Evolutionary conservation across 257 asterid genomes (phyloP).

Genomic region (Fraxinus quadrangulata): DNA sequence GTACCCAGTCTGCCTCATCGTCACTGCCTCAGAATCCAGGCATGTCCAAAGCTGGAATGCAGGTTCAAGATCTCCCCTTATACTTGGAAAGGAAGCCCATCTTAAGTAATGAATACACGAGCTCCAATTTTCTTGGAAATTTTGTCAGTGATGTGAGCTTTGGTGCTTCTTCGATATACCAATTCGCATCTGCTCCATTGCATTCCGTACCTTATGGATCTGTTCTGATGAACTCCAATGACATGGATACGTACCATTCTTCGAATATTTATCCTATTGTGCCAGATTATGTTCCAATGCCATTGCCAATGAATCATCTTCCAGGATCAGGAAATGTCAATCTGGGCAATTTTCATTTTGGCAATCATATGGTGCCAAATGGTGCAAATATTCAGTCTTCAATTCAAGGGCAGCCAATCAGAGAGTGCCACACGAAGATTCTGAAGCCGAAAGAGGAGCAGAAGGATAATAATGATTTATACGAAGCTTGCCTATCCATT

Average conservation of each 20-base stretch:
- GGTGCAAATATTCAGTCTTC: constrained; percentile 23
- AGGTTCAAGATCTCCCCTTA: constrained; percentile 43
- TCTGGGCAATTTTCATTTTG: constrained; percentile 30
- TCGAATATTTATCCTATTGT: constrained; percentile 29
- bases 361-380: constrained; percentile 23
- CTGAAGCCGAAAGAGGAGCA: constrained; percentile 59
- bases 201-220: constrained; percentile 29
- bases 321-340: constrained; percentile 26
- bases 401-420: constrained; percentile 25
- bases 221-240: constrained; percentile 30
- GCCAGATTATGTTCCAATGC: constrained; percentile 36
- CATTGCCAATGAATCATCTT: constrained; percentile 29
- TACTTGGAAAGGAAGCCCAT: constrained; percentile 48
- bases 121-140: constrained; percentile 40
- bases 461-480: constrained; percentile 34
- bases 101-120: constrained; percentile 35
- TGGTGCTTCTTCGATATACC: constrained; percentile 46
- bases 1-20: constrained; percentile 21
- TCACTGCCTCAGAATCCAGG: constrained; percentile 12
- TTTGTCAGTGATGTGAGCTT: constrained; percentile 37
- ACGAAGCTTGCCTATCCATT: constrained; percentile 33
- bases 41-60: constrained; percentile 32
- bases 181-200: constrained; percentile 43
- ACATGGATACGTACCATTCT: constrained; percentile 24
- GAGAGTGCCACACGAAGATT: constrained; percentile 33